Base-by-base conservation (phyloP, 257 asterid species). In the Penstemon barbatus region DNA sequence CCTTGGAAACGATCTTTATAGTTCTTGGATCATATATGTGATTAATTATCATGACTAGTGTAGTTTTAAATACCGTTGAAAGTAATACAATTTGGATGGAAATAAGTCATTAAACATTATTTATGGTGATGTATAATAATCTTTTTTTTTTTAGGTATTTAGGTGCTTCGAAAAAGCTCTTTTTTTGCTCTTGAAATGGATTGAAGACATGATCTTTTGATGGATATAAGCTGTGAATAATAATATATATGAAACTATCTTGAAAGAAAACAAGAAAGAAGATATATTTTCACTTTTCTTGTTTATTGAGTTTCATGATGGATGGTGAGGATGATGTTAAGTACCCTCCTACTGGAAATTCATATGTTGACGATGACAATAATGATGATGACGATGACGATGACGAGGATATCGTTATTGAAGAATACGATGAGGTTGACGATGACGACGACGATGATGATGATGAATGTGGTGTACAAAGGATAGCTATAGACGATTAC, bases 401-500 rank as follows among this genome's bases (percentile, higher is more conserved):
- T 1, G 80, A 72, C n/a, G 80, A 77, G 0, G 84, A 55, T 9
- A 51, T 39, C 15, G 68, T 18, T 8, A 82, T 61, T 4, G 87
- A 71, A 6, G 77, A 53, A 0, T 25, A 25, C 33, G 33, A 25
- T 25, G 33, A 25, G 33, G 80, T 62, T 10, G 81, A 68, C 3
- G 76, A 74, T 52, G 88, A 79, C 0, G 79, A 71, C 5, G 82
- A 80, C 33, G 89, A 81, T 6, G 90, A 85, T 4, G 80, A 78
- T 3, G 86, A 71, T 0, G 94, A 72, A 40, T 79, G 85, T 57
- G 93, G 90, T 45, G 91, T 77, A 64, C 82, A 60, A 50, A 61
- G 76, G 62, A 61, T 80, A 38, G 78, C 75, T 44, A 64, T 72
- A 64, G 77, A 72, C 33, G 85, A 67, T 15, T 70, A 48, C 25